A percentile compares a stretch with the other conserved stretches of the same genome.
Evolutionary conservation across 768 basidiomycete genomes (phyloP).

Genomic region (Suillus lakei): DNA sequence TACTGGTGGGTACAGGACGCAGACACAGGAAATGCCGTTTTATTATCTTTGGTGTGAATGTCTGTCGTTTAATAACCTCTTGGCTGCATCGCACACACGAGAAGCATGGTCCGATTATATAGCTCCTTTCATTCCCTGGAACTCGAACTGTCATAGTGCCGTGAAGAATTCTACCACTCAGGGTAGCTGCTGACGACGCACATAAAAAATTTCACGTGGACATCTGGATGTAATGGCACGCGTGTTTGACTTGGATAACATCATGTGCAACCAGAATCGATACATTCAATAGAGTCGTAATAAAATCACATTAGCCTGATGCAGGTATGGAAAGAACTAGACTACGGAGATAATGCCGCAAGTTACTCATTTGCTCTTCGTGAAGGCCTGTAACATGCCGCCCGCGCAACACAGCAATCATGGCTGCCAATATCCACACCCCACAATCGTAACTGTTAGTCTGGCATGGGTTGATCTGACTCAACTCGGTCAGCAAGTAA

Average conservation of each 20-base stretch:
- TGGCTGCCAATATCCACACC: conserved; percentile 28
- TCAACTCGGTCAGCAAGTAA: background rate
- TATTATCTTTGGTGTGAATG: background rate
- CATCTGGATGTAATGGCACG: background rate
- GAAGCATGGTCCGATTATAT: background rate
- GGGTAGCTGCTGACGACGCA: background rate
- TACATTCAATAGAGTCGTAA: background rate
- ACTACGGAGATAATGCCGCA: background rate
- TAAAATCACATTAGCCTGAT: background rate
- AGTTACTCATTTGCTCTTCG: conserved; percentile 8
- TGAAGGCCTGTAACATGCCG: conserved; percentile 10
- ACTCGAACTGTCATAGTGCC: background rate
- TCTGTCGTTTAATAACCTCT: too few species aligned
- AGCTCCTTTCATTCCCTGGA: background rate
- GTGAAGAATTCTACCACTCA: background rate
- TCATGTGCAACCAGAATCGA: too few species aligned
- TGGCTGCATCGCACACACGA: background rate
- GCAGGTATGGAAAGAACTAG: background rate
- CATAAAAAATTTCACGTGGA: background rate
- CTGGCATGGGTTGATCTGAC: conserved; percentile 13
- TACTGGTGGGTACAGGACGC: background rate
- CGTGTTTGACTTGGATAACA: too few species aligned
- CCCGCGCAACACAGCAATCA: conserved; percentile 26
- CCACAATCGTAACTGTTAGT: conserved; percentile 29
- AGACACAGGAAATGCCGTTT: background rate